Evolutionary conservation across 139 green algal genomes (phyloP), one percentile per base, ranked within the genome.

Genomic region (Chlamydomonas eustigma): DNA sequence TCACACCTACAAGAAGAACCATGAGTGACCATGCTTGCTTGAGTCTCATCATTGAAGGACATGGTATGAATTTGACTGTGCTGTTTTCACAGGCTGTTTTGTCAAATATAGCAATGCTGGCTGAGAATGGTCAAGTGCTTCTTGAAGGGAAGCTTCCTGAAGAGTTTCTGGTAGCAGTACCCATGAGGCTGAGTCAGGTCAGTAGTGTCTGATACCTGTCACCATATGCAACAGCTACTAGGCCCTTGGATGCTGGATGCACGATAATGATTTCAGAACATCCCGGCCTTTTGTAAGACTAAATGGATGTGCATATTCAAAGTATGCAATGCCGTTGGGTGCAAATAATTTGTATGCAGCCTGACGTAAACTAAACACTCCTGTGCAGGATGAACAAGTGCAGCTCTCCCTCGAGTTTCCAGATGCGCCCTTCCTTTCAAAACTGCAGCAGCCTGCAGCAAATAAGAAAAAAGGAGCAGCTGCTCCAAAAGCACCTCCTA

Each of bases 141-240:
- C 37, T 77, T 31, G 78, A 83, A 8, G 73, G 39, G 3, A 77
- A 77, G 37, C 51, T 77, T 73, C 78, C 78, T 4, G 78, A 83
- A 35, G 73, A 76, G 65, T 74, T 78, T 44, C 64, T 83, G n/a
- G 64, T 83, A 32, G 5, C 64, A 1, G 39, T 76, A 50, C 71
- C 78, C 33, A 78, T 83, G 64, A 28, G 65, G 32, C 72, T 78
- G 24, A 79, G 64, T 2, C 25, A 44, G 22, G 51, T 68, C n/a
- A 68, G 52, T 5, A 68, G 12, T 8, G 52, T 58, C 44, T 58
- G 44, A 58, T 58, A 58, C 44, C n/a, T n/a, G n/a, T n/a, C n/a
- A n/a, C n/a, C n/a, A n/a, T n/a, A n/a, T n/a, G n/a, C n/a, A n/a
- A n/a, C n/a, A n/a, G n/a, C n/a, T n/a, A n/a, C n/a, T n/a, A n/a